Conservation (phyloP, 169 alveolate species). For the Eimeria brunetti region DNA sequence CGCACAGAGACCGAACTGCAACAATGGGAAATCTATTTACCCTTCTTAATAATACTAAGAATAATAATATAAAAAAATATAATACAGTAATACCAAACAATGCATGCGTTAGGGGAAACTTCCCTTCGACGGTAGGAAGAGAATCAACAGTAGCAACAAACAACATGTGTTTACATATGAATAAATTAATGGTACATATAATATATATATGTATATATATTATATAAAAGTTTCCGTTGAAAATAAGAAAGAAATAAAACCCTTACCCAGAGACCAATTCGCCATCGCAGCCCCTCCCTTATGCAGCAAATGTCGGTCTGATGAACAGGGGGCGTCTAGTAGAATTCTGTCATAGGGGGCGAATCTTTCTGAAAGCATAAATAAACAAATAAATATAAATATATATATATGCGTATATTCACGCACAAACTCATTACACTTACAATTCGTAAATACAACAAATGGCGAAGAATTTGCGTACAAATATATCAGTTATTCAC, state of each 20-base stretch:
- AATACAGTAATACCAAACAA: neutral
- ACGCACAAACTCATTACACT: too few relatives aligned
- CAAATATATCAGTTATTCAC: neutral
- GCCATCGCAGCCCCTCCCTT: constrained; percentile 64
- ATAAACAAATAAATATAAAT: too few relatives aligned
- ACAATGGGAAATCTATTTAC: too few relatives aligned
- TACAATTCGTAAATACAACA: too few relatives aligned
- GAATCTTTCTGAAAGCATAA: constrained; percentile 70
- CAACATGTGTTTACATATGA: neutral
- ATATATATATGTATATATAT: too few relatives aligned
- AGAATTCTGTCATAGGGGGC: constrained; percentile 80
- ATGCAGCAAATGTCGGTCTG: constrained; percentile 84
- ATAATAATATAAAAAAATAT: too few relatives aligned
- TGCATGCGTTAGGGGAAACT: too few relatives aligned
- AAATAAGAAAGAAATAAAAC: neutral
- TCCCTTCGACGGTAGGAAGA: neutral
- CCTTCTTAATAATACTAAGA: too few relatives aligned
- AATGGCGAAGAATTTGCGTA: too few relatives aligned
- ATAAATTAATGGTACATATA: too few relatives aligned
- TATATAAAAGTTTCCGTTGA: neutral
- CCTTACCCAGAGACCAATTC: constrained; percentile 71
- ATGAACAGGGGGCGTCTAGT: constrained; percentile 87
- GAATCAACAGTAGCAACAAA: neutral
- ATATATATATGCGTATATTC: too few relatives aligned
- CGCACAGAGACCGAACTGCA: neutral